Base-by-base conservation (phyloP, 202 grass and related monocot species). In the Panicum hallii region DNA sequence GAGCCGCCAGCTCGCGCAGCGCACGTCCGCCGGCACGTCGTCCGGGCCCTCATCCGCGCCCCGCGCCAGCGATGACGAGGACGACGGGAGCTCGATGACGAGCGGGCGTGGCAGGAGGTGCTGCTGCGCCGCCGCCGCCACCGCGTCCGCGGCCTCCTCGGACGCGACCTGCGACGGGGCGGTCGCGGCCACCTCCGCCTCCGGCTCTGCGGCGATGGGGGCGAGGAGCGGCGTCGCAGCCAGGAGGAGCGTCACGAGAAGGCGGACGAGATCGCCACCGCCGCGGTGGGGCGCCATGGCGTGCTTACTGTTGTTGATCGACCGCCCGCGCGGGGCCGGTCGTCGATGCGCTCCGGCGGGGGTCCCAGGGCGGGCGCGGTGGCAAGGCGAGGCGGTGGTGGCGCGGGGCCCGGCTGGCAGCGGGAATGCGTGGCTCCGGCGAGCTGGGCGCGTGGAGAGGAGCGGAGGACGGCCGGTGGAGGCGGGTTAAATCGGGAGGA, bases 1-100 rank as follows among this genome's bases (percentile, higher is more conserved):
- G 15, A 79, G 23, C 40, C 94, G 47, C 92, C 92, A 94, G 84
- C 88, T 94, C 46, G 85, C 74, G 78, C 94, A 97, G 28, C 84
- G 44, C 75, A 84, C 61, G 36, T 86, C 85, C 49, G 4, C 0
- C 0, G 69, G 71, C 20, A 57, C 47, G 57, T 16, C 68, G n/a
- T 41, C 72, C 60, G 3, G 4, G 10, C 26, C 11, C 26, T 32
- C 52, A 1, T 55, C 6, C 5, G 5, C 16, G 9, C 0, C 36
- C 36, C 36, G 2, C 36, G 36, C 36, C 3, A 38, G 36, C 36
- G 36, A 38, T 4, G 36, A 38, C 36, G 36, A 38, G 4, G 36
- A 38, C 36, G 36, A 38, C 13, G 85, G 79, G n/a, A 84, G 86
- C 74, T 91, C 38, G 75, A 89, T 77, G 76, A 94, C 85, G 22